Conservation (phyloP, 2,329 filamentous ascomycete genomes). For the Colletotrichum sp. region DNA sequence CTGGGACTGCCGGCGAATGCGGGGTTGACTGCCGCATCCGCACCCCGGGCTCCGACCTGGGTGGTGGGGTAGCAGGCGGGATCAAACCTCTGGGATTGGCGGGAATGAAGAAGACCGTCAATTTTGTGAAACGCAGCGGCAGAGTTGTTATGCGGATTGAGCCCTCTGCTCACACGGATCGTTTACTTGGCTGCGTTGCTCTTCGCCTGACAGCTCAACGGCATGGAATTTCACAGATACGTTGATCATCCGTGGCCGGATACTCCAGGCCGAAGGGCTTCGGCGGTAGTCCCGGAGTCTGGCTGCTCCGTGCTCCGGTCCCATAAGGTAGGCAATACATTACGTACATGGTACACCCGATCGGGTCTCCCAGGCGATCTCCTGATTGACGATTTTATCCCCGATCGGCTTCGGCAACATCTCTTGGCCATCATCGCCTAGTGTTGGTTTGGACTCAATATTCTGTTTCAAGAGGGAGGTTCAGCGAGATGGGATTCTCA, state of each 20-base stretch:
- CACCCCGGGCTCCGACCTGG: background rate
- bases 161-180: background rate
- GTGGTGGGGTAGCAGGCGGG: background rate
- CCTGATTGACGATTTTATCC: background rate
- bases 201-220: background rate
- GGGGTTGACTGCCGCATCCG: constrained; percentile 1
- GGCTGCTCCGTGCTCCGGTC: background rate
- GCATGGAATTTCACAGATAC: background rate
- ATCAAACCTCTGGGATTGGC: background rate
- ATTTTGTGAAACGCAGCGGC: background rate
- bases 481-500: background rate
- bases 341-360: background rate
- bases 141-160: background rate
- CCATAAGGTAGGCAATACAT: background rate
- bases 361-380: background rate
- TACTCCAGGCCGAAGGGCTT: background rate
- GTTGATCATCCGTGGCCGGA: background rate
- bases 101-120: background rate
- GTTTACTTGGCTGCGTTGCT: background rate
- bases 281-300: background rate
- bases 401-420: background rate
- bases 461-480: background rate
- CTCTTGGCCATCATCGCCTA: background rate
- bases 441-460: background rate
- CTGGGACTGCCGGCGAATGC: background rate